Base-by-base conservation (phyloP, 2,329 filamentous ascomycete species). In the Clarireedia hainanense region DNA sequence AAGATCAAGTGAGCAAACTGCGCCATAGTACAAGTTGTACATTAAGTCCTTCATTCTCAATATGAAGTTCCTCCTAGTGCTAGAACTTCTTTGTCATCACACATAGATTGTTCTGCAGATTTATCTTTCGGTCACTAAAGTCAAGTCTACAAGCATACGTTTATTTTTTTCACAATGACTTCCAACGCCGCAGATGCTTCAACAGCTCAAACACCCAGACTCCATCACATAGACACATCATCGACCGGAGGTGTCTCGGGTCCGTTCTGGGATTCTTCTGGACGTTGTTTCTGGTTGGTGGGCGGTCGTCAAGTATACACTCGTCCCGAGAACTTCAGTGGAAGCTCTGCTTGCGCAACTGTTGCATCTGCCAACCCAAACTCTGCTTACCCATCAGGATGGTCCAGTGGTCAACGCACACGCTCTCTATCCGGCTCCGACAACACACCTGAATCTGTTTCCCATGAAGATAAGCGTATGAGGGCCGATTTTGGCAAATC, bases 341-440 rank as follows among this genome's bases (percentile, higher is more conserved):
- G 53, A 37, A 55, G 53, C 27, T 55, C 53, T 6, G 53, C 47
- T 15, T 55, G 53, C n/a, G 53, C 53, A 45, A 55, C 53, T 10
- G 45, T 55, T 9, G 53, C 47, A 4, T 55, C 53, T 20, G 45
- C 45, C 3, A 45, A 55, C 7, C 47, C 27, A 1, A 27, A 51
- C 37, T 51, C 53, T 45, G 47, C 53, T 34, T 55, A 55, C 12
- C 47, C 53, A 30, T 45, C 47, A 2, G 39, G 37, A 36, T 50
- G 46, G 52, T 50, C 47, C 6, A 45, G 47, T 5, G 39, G 30
- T 43, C 47, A 55, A 43, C 52, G 52, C 14, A 50, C 27, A 15
- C 47, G 52, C 36, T 54, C 52, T 10, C 15, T 49, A 24, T 54
- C 52, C 2, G 45, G 45, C 4, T 54, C 45, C 26, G 26, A 54